Percentiles rank a stretch among this genome's conserved stretches.
Conservation (phyloP, 2,329 filamentous ascomycete genomes). For the Penicillium italicum region DNA sequence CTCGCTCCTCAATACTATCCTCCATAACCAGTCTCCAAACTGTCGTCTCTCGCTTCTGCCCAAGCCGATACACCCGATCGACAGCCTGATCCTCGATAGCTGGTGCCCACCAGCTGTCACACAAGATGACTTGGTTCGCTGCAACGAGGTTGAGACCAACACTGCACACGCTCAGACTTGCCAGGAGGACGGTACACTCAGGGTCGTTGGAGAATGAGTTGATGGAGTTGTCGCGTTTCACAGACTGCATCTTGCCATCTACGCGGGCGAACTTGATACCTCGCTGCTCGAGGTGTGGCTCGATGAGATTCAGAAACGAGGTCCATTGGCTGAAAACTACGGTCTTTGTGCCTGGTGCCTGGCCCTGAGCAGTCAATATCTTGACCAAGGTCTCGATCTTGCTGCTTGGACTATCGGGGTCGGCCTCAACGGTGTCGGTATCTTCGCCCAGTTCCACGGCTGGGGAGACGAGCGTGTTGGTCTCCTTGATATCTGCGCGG, state of each 20-base stretch:
- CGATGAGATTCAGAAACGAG: slow-evolving; percentile 70
- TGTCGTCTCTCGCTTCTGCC: slow-evolving; percentile 73
- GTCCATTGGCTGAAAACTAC: slow-evolving; percentile 83
- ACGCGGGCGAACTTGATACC: slow-evolving; percentile 67
- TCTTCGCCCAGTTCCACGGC: slow-evolving; percentile 54
- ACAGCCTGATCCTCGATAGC: slow-evolving; percentile 90
- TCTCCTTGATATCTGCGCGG: slow-evolving; percentile 62
- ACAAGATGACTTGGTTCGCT: slow-evolving; percentile 79
- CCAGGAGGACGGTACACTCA: slow-evolving; percentile 70
- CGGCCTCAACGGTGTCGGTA: slow-evolving; percentile 50
- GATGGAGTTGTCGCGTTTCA: slow-evolving; percentile 69
- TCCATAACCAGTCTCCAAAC: slow-evolving; percentile 82
- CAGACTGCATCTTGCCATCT: slow-evolving; percentile 73
- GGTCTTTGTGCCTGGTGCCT: slow-evolving; percentile 65
- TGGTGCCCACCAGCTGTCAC: slow-evolving; percentile 88
- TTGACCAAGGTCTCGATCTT: slow-evolving; percentile 78
- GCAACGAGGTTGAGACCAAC: slow-evolving; percentile 84
- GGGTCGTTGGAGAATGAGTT: slow-evolving; percentile 63
- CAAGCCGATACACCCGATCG: slow-evolving; percentile 80
- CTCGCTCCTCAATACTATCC: slow-evolving; percentile 73
- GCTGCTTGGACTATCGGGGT: slow-evolving; percentile 66
- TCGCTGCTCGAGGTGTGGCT: slow-evolving; percentile 61
- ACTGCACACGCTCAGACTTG: slow-evolving; percentile 75
- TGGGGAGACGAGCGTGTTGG: slow-evolving; percentile 63
- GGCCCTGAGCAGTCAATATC: slow-evolving; percentile 68